Evolutionary conservation across 306 rosid species (phyloP), one percentile per base, ranked within the genome.

Genomic region (Coriaria nepalensis): DNA sequence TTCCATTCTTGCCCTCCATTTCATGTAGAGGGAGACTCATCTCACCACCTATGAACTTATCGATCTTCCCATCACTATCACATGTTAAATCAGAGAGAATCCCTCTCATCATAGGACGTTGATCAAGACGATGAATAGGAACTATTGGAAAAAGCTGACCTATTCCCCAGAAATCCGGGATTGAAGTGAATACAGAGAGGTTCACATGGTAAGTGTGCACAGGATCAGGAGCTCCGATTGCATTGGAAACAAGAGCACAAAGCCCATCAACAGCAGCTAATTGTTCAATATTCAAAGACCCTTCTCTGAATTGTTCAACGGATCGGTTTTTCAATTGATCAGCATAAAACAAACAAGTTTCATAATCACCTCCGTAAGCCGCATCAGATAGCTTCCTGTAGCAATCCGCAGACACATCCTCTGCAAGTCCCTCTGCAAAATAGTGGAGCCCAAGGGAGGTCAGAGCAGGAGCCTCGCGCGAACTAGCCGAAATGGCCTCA

Each of bases 11-110:
- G 51, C 90, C 97, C 45, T 64, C 83, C 63, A 82, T 2, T 34
- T 85, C 98, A 46, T 92, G 98, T 2, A 92, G 79, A 4, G 87
- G 79, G 87, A 92, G 41, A 67, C 93, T 85, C 0, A 87, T 56
- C 59, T 75, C 94, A 0, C 96, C 87, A 0, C 88, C 88, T 0
- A 92, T 79, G 68, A 92, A 92, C 58, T 76, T 92, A 66, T 92
- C 73, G 3, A 85, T 66, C 73, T 85, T 92, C 4, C 98, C 98
- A n/a, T 92, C 98, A 37, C 98, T 92, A 65, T 92, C 98, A 43
- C 98, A 92, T 4, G 98, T 92, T 52, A 92, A 59, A 51, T 92
- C 98, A 0, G 98, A 85, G 6, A 92, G 47, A 50, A 85, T 39
- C 2, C 94, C 98, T 61, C 64, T 75, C 13, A 34, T 77, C 0